Percentiles rank a stretch among this genome's conserved stretches.
These are phyloP conservation scores for Plasmopara viticola DNA, from an alignment of 352 stramenopile genomes.

Conservation along the genomic window DNA sequence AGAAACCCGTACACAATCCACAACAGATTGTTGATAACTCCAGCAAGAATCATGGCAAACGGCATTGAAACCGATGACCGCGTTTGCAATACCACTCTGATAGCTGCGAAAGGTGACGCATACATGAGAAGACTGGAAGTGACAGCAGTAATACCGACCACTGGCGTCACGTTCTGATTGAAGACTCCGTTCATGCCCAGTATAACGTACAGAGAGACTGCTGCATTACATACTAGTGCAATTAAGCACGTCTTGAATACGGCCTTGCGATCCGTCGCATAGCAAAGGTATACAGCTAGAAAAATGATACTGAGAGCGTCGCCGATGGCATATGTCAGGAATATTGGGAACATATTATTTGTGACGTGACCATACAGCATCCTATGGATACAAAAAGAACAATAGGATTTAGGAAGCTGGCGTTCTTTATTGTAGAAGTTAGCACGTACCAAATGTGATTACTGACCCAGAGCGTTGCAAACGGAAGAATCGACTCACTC, in stretches of 20 bases:
- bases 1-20: conserved; percentile 65
- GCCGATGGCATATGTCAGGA: conserved; percentile 48
- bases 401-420: conserved; percentile 7
- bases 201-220: conserved; percentile 44
- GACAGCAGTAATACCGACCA: conserved; percentile 41
- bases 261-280: conserved; percentile 27
- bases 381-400: conserved; percentile 16
- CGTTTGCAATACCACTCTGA: conserved; percentile 46
- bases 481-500: conserved; percentile 38
- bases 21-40: conserved; percentile 63
- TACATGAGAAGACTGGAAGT: conserved; percentile 58
- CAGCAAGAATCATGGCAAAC: conserved; percentile 55
- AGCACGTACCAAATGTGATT: conserved; percentile 61
- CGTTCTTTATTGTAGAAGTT: background rate
- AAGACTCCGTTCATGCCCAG: conserved; percentile 28
- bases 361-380: conserved; percentile 60
- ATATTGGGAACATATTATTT: conserved; percentile 35
- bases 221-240: conserved; percentile 34
- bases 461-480: conserved; percentile 59
- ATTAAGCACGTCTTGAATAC: conserved; percentile 30
- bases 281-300: conserved; percentile 42
- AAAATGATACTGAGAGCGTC: conserved; percentile 41
- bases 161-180: conserved; percentile 22
- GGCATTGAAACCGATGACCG: conserved; percentile 53
- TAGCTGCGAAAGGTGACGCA: conserved; percentile 49